Base-by-base conservation (phyloP, 1,139 yeast genomes). In the Geotrichum candidum region DNA sequence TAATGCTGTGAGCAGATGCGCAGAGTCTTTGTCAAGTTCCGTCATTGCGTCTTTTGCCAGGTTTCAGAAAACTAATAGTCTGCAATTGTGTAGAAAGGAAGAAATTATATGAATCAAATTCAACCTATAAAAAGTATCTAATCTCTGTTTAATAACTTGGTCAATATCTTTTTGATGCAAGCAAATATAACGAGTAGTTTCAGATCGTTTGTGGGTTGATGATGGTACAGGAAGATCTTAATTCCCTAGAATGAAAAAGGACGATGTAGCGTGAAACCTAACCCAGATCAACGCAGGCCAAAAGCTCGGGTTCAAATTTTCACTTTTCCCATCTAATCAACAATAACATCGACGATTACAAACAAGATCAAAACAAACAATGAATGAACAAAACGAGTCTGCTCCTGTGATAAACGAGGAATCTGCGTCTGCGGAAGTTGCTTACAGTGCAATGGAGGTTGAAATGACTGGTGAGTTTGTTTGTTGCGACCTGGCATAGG, bases 381-480 rank as follows among this genome's bases (percentile, higher is more conserved):
- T 41, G 48, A 41, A 25, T 41, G 48, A 41, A 41, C 48, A 15
- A 41, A 41, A 7, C 48, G 22, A 23, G 22, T 18, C 48, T 41
- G 48, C n/a, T 41, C 48, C 18, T 41, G 48, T 15, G 48, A 41
- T 41, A 15, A 18, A 41, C n/a, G 22, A 41, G 18, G 48, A 9
- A n/a, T 3, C 18, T 15, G 22, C 22, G 10, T n/a, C 48, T 41
- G 7, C 48, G 3, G 48, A 41, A 2, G 22, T n/a, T 41, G 48
- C 5, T 13, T 41, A 46, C 48, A 23, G 27, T 29, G 23, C 33
- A n/a, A 55, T 55, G 58, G 58, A 55, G 27, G 53, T 55, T 46
- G 58, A 55, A 29, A 23, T 38, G 45, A 35, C 58, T 7, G 29
- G 58, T 48, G 23, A 25, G 58, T 29, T 46, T 46, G 6, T 23